Base-by-base conservation (phyloP, 441 rosid genomes). In the Isatis lusitanica region DNA sequence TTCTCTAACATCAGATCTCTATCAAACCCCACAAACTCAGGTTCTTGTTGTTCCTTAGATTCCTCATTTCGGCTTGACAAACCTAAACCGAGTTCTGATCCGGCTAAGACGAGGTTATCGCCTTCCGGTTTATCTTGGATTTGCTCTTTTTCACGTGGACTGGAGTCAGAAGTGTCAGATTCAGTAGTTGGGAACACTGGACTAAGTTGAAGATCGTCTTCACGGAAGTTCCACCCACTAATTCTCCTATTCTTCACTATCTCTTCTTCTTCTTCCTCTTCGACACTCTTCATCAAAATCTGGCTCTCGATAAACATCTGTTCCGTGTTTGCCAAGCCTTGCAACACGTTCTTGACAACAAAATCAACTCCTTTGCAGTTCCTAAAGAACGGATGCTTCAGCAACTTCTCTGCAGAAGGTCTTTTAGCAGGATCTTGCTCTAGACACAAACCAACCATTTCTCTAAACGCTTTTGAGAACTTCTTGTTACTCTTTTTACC, bases 141-240 rank as follows among this genome's bases (percentile, higher is more conserved):
- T 50, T 13, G 4, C 26, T n/a, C 44, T 28, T 38, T 46, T 60
- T 24, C 68, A 7, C 68, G 63, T 66, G 80, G 76, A 66, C 73
- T 72, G 1, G 71, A 50, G 28, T 1, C 66, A 7, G 73, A 67
- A 53, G 56, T 68, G 15, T 78, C 78, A 55, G 79, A 76, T 21
- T 83, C 94, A 2, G 68, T 26, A 1, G 70, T 26, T 3, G 90
- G 90, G 72, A 89, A 87, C 30, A 93, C 85, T 11, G 94, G 97
- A 63, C 89, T 90, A 13, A 90, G 85, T 68, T 89, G 77, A 40
- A 93, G 86, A 5, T 79, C 93, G 5, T 86, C 89, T 78, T 87
- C 89, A 12, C 88, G 83, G 77, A 91, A 93, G 35, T 89, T 90
- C 98, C 98, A 93, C 11, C 96, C 97, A 39, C 98, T 90, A 47